Evolutionary conservation across 1,284 basidiomycete species (phyloP).

Genomic region (Lentinula novae-zelandiae): DNA sequence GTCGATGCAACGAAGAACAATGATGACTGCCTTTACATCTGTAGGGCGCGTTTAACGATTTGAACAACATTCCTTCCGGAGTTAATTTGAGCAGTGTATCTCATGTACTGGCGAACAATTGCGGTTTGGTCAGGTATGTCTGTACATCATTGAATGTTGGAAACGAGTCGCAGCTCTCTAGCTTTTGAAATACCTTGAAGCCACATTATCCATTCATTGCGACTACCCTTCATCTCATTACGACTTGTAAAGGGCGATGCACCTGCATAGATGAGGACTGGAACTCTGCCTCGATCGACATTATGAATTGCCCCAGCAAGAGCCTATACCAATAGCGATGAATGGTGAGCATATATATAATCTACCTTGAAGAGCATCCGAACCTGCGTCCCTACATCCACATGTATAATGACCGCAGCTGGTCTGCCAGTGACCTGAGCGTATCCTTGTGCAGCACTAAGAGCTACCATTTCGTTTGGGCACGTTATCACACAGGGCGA

Average conservation of each 20-base stretch:
- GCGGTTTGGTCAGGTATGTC: constrained; percentile 66
- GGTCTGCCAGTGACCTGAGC: constrained; percentile 62
- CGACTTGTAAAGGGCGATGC: constrained; percentile 56
- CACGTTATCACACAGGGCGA: constrained; percentile 54
- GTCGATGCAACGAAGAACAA: background rate
- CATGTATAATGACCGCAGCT: constrained; percentile 69
- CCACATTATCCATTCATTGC: constrained; percentile 77
- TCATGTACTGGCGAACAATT: constrained; percentile 72
- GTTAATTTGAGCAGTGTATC: constrained; percentile 55
- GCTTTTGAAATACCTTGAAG: constrained; percentile 45
- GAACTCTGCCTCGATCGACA: constrained; percentile 56
- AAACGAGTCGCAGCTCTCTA: background rate
- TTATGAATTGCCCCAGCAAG: constrained; percentile 73
- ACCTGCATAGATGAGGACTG: constrained; percentile 69
- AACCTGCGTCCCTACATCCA: constrained; percentile 71
- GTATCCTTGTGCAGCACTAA: constrained; percentile 70
- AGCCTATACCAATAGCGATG: constrained; percentile 34
- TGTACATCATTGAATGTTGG: constrained; percentile 20
- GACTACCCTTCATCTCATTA: constrained; percentile 53
- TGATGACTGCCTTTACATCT: constrained; percentile 42
- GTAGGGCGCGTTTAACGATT: constrained; percentile 53
- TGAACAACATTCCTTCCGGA: constrained; percentile 48
- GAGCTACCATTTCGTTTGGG: constrained; percentile 73
- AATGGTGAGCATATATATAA: background rate
- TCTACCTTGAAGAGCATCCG: constrained; percentile 12